These are phyloP conservation scores for Ligustrum vulgare DNA, from an alignment of 257 asterid species.

Conservation along the genomic window DNA sequence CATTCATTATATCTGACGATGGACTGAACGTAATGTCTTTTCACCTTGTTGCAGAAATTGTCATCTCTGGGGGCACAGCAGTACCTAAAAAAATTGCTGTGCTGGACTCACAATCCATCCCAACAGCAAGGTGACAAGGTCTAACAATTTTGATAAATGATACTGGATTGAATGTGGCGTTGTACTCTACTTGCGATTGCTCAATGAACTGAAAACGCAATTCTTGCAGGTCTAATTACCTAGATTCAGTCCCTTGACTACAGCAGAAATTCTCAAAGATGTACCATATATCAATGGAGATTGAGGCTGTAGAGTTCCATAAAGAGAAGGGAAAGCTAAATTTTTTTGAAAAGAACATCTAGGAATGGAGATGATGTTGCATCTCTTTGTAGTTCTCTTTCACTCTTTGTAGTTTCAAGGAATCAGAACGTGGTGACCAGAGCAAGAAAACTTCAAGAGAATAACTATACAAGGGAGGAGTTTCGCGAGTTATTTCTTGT, in stretches of 20 bases:
- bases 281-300: not conserved
- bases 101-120: constrained; percentile 9
- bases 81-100: constrained; percentile 27
- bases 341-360: not conserved
- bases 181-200: not conserved
- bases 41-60: constrained; percentile 27
- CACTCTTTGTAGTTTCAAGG: not conserved
- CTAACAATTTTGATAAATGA: constrained; percentile 13
- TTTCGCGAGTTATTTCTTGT: not conserved
- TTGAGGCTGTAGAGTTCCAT: not conserved
- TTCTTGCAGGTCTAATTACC: not conserved
- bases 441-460: not conserved
- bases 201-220: not conserved
- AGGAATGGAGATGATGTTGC: not conserved
- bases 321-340: not conserved
- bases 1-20: not conserved
- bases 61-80: constrained; percentile 33
- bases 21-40: not conserved
- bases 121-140: constrained; percentile 11
- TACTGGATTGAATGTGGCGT: not conserved
- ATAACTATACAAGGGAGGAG: not conserved
- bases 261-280: not conserved
- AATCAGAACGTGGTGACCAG: not conserved
- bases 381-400: not conserved
- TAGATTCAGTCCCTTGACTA: not conserved